Evolutionary conservation across 345 rosid species (phyloP).

Genomic region (Barbarea vulgaris): DNA sequence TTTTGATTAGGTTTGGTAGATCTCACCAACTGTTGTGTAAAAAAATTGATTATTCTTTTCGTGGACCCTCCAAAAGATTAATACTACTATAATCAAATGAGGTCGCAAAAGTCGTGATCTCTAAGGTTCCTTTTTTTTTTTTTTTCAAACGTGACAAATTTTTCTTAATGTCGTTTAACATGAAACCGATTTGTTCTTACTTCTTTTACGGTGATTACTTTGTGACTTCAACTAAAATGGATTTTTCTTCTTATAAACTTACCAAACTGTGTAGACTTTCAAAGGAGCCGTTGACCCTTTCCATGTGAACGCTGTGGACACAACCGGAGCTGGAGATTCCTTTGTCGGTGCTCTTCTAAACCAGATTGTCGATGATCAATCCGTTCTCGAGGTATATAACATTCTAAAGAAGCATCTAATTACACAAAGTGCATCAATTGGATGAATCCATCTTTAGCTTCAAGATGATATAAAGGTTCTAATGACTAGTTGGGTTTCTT

Average conservation of each 20-base stretch:
- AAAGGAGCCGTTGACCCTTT: slow-evolving; percentile 77
- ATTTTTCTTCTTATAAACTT: slow-evolving; percentile 10
- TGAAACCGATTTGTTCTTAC: background rate
- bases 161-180: slow-evolving; percentile 13
- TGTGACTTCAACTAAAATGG: background rate
- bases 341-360: slow-evolving; percentile 85
- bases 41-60: slow-evolving; percentile 4
- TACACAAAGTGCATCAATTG: background rate
- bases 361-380: slow-evolving; percentile 76
- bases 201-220: slow-evolving; percentile 18
- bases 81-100: background rate
- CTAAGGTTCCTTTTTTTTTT: slow-evolving; percentile 15
- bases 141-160: slow-evolving; percentile 3
- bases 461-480: background rate
- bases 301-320: slow-evolving; percentile 84
- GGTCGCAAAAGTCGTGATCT: slow-evolving; percentile 25
- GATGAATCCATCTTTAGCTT: background rate
- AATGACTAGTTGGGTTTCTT: background rate
- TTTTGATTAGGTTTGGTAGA: slow-evolving; percentile 36
- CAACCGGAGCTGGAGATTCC: slow-evolving; percentile 99
- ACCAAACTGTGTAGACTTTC: slow-evolving; percentile 55
- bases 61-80: slow-evolving; percentile 31
- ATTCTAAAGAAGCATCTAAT: background rate
- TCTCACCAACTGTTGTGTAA: slow-evolving; percentile 36
- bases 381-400: slow-evolving; percentile 71